phyloP scores from a whole-genome alignment of 2,329 filamentous ascomycete species.

The Thielaviopsis populi region DNA sequence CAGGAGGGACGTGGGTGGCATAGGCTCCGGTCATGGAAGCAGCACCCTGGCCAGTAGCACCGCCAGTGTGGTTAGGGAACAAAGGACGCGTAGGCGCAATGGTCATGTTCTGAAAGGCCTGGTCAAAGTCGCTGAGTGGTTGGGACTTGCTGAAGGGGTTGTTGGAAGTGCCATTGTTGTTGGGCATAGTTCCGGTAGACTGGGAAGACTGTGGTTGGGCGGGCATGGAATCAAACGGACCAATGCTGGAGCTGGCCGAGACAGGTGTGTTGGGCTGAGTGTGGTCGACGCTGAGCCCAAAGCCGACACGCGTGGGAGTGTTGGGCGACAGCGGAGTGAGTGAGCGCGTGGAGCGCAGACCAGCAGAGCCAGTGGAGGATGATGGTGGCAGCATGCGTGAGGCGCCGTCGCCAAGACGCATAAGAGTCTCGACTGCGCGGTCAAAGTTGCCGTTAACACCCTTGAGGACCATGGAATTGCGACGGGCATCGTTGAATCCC shows the following conservation, averaged over 20 bases:
- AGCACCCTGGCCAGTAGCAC: constrained; percentile 30
- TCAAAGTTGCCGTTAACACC: constrained; percentile 75
- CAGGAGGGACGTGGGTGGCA: constrained; percentile 45
- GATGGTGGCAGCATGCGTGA: constrained; percentile 25
- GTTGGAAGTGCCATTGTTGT: constrained; percentile 33
- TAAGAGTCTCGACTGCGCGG: constrained; percentile 68
- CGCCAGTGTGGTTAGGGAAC: constrained; percentile 65
- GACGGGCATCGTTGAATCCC: constrained; percentile 75
- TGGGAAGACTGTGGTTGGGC: constrained; percentile 48
- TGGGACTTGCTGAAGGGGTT: constrained; percentile 54
- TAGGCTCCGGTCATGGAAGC: constrained; percentile 11
- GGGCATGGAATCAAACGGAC: constrained; percentile 50
- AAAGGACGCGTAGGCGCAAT: constrained; percentile 39
- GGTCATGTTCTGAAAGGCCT: constrained; percentile 39
- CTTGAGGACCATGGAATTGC: constrained; percentile 68
- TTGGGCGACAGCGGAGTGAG: constrained; percentile 37
- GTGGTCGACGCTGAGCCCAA: constrained; percentile 23
- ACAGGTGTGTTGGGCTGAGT: constrained; percentile 25
- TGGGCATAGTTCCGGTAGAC: constrained; percentile 46
- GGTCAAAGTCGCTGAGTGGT: constrained; percentile 36
- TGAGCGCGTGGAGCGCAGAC: constrained; percentile 34
- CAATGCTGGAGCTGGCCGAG: constrained; percentile 36
- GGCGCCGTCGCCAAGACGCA: constrained; percentile 62
- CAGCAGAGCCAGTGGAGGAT: background rate
- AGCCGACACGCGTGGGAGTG: constrained; percentile 22